Conservation (phyloP, 306 rosid species). For the Crataegus laevigata region DNA sequence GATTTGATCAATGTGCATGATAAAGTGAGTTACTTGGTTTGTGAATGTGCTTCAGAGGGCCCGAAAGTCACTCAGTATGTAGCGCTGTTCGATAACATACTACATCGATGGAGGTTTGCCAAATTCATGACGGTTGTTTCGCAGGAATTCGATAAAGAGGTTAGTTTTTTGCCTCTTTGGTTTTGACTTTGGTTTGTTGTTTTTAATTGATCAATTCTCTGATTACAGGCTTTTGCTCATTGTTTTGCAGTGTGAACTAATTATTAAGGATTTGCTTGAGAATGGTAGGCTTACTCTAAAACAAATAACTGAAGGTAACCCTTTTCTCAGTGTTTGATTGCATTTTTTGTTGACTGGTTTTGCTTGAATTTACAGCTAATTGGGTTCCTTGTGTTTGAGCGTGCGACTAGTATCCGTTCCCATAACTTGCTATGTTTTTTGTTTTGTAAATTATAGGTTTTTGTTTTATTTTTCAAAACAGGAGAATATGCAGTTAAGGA, state of each 20-base stretch:
- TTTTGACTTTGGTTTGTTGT: conserved; percentile 7
- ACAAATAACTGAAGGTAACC: conserved; percentile 62
- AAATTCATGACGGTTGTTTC: conserved; percentile 60
- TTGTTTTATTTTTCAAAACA: background rate
- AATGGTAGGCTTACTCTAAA: conserved; percentile 71
- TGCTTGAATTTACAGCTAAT: background rate
- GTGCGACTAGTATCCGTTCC: background rate
- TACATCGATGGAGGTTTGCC: conserved; percentile 74
- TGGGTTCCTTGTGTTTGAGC: background rate
- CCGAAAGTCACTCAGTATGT: conserved; percentile 41
- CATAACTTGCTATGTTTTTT: background rate
- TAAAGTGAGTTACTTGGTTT: background rate
- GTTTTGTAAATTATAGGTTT: background rate
- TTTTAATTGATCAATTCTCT: conserved; percentile 6
- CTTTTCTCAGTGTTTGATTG: background rate
- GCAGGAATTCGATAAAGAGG: conserved; percentile 48
- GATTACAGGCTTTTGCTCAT: conserved; percentile 1
- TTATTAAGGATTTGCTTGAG: conserved; percentile 76
- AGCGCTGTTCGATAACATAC: conserved; percentile 58
- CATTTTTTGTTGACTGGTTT: background rate
- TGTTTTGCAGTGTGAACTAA: conserved; percentile 46
- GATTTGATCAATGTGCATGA: background rate
- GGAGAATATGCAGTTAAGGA: conserved; percentile 40
- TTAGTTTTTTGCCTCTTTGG: conserved; percentile 19
- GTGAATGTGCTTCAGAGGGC: conserved; percentile 21